Base-by-base conservation (phyloP, 257 asterid species). In the Euphrasia confusa region DNA sequence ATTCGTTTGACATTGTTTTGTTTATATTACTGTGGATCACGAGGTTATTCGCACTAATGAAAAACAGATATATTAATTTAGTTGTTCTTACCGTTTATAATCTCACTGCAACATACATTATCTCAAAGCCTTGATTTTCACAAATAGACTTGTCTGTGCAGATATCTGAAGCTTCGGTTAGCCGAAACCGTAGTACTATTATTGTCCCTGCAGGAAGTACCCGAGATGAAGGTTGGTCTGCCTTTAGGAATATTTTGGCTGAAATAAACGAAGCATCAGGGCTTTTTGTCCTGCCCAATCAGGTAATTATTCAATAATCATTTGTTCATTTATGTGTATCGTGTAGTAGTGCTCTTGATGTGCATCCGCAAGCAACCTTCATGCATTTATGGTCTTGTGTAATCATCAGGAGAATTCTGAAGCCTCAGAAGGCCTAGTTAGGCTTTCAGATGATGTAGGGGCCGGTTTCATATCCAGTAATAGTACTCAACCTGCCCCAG, bases 131-230 rank as follows among this genome's bases (percentile, higher is more conserved):
- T 63, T 7, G n/a, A 8, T 60, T 39, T 58, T 37, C 60, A 49
- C 75, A 76, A 54, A 59, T 62, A 54, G 70, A 68, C 54, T 39
- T 54, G n/a, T 68, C 32, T 32, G 15, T 76, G 77, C 80, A 91
- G 98, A 89, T 92, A 72, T 92, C 99, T 45, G 99, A 92, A 78
- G 97, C 99, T 70, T 92, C 99, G 45, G 95, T 84, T 53, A 92
- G 89, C 79, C 84, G 97, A 73, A 92, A 89, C 81, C 97, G 99
- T 71, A 92, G 99, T 71, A 89, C 99, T n/a, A 92, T 92, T 24
- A 92, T 92, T 68, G 95, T 92, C 66, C 99, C 97, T n/a, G 94
- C 97, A 27, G 99, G 99, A 75, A 89, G 76, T 80, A 77, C 88
- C n/a, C 74, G 77, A 37, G 97, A 89, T 72, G 99, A 89, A 77